These are phyloP conservation scores for Aureobasidium sp. DNA, from an alignment of 2,329 filamentous ascomycete genomes.

Conservation along the genomic window DNA sequence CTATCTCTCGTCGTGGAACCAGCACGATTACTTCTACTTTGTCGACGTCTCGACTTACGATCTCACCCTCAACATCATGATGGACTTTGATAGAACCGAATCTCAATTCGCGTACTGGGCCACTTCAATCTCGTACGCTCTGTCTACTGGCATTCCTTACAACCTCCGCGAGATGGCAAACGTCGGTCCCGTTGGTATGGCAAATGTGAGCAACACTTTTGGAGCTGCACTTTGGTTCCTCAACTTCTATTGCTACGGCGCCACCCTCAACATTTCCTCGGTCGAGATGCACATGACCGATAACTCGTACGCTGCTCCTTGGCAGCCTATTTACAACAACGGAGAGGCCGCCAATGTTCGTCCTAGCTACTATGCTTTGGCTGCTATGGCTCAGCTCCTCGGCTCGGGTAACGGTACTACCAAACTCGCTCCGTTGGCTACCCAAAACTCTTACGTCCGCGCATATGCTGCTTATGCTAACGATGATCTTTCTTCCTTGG, in stretches of 20 bases:
- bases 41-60: slow-evolving; percentile 38
- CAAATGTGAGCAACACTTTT: slow-evolving; percentile 40
- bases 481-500: slow-evolving; percentile 33
- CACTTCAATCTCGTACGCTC: slow-evolving; percentile 34
- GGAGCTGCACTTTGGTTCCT: slow-evolving; percentile 44
- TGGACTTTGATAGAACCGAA: slow-evolving; percentile 39
- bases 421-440: slow-evolving; percentile 32
- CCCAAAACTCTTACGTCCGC: slow-evolving; percentile 23
- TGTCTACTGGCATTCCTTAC: slow-evolving; percentile 36
- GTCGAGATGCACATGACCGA: slow-evolving; percentile 48
- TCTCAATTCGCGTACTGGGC: slow-evolving; percentile 41
- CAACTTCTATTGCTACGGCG: slow-evolving; percentile 44
- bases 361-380: slow-evolving; percentile 43
- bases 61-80: slow-evolving; percentile 37
- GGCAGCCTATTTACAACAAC: slow-evolving; percentile 37
- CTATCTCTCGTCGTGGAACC: slow-evolving; percentile 40
- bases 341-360: slow-evolving; percentile 30
- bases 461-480: slow-evolving; percentile 39
- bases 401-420: slow-evolving; percentile 39
- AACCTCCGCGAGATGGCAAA: slow-evolving; percentile 45
- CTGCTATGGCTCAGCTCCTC: slow-evolving; percentile 43
- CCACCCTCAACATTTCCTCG: slow-evolving; percentile 38
- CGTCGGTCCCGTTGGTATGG: slow-evolving; percentile 41
- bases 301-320: slow-evolving; percentile 43
- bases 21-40: slow-evolving; percentile 48